Base-by-base conservation (phyloP, 176 grass and related monocot genomes). In the Zoysia japonica region DNA sequence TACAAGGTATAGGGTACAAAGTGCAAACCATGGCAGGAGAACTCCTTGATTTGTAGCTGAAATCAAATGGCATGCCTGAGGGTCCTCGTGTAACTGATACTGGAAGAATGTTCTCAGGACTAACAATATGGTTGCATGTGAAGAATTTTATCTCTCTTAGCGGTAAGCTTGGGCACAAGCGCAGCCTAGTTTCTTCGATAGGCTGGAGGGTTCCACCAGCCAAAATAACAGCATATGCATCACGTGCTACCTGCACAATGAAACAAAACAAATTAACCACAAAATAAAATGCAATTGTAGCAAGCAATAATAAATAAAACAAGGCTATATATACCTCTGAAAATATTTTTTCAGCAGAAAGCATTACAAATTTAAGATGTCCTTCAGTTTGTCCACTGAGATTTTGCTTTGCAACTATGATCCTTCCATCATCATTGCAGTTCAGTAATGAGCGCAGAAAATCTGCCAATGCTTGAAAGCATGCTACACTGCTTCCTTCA, bases 321-420 rank as follows among this genome's bases (percentile, higher is more conserved):
- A 75, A 80, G 19, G 17, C n/a, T 67, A 7, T 70, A 19, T 49
- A 64, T 15, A 97, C 95, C 95, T 94, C 92, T 17, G 78, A 87
- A 85, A 97, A 94, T 63, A 94, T 84, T 86, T 82, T 92, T 61
- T 97, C 87, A 69, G 91, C 87, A 76, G 77, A 94, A 74, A 94
- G 95, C 92, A 97, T 97, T 67, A 94, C 91, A 87, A 92, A 97
- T 82, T 97, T 97, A 84, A 97, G 67, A 80, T 90, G 85, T 65
- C 62, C 66, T 78, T 92, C 87, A 83, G 83, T 43, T 86, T 85
- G 77, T 65, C 80, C 80, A 80, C 56, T 51, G 43, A 84, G 70
- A 39, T 84, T 93, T 80, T 82, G 75, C 51, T 77, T 82, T 39
- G 88, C 79, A 77, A 97, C 69, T 78, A 94, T 78, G 67, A 97